These are phyloP conservation scores for Sarocladiaceae sp. DNA, from an alignment of 2,329 filamentous ascomycete genomes.

Conservation along the genomic window DNA sequence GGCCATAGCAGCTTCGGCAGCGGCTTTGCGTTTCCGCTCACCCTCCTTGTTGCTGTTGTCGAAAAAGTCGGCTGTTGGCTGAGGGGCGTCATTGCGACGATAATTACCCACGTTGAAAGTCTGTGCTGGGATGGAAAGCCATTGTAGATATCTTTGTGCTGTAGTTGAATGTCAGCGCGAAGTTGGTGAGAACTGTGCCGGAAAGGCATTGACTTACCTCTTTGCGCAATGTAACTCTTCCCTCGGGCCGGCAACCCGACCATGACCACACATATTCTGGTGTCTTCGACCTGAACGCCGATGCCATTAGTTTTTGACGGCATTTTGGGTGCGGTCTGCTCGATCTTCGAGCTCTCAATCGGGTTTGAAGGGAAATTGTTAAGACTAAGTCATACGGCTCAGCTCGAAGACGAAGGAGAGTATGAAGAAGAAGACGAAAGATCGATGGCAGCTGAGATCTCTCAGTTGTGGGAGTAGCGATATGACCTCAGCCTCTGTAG, in stretches of 20 bases:
- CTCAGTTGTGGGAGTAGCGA: neutral
- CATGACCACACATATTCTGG: slow-evolving; percentile 97
- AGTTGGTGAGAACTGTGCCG: slow-evolving; percentile 13
- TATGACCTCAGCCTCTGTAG: neutral
- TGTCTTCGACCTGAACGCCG: slow-evolving; percentile 87
- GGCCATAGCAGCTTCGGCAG: slow-evolving; percentile 82
- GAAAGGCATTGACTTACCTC: slow-evolving; percentile 61
- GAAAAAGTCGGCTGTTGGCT: slow-evolving; percentile 92
- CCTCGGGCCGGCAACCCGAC: slow-evolving; percentile 91
- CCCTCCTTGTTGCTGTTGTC: slow-evolving; percentile 85
- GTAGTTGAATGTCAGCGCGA: slow-evolving; percentile 12
- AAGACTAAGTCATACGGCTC: slow-evolving; percentile 3
- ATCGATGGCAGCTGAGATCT: neutral
- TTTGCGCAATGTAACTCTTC: slow-evolving; percentile 96
- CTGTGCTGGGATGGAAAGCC: slow-evolving; percentile 89
- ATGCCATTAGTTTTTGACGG: slow-evolving; percentile 53
- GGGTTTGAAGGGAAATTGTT: neutral
- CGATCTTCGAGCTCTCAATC: neutral
- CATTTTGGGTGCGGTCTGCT: slow-evolving; percentile 24
- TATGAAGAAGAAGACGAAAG: neutral
- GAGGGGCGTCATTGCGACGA: slow-evolving; percentile 80
- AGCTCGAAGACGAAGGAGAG: neutral
- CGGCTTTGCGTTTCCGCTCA: slow-evolving; percentile 78
- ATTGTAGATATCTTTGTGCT: slow-evolving; percentile 92
- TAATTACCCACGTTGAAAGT: slow-evolving; percentile 98